Evolutionary conservation across 2,329 filamentous ascomycete species (phyloP), one percentile per base, ranked within the genome.

Genomic region (Tolypocladium pustulatum): DNA sequence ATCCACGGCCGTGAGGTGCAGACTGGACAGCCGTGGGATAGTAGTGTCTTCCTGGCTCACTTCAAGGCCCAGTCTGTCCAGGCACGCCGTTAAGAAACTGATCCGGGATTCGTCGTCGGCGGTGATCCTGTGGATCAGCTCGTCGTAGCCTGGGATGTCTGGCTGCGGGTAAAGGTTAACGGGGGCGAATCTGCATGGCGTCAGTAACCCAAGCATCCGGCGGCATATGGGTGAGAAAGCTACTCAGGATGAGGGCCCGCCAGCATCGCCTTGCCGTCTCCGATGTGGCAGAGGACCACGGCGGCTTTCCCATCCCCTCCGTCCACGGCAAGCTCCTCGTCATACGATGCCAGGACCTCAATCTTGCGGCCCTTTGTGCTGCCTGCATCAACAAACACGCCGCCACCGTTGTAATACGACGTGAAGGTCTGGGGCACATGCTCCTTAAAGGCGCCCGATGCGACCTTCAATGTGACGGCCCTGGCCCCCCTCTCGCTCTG

Each of bases 181-280:
- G 1, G 89, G 83, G 4, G 91, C 87, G 69, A 97, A 97, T 70
- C 91, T 96, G 64, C 12, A 43, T 4, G 7, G n/a, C 27, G 46
- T 66, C 58, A 68, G 59, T 43, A 22, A 22, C 10, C 60, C 22
- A 61, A 55, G 12, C 20, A 51, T 30, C 4, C 15, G 10, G 27
- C 13, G 22, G 13, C 2, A 2, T n/a, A 17, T 25, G 9, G 30
- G 17, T 17, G 41, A 53, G 3, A 13, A 10, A 65, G 73, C 56
- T 61, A 95, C 90, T 99, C 94, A 56, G 93, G 93, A 78, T 99
- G 94, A 43, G 91, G 90, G 0, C 92, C 91, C 0, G 89, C 95
- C 22, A 99, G 73, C 7, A 97, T 74, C 1, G 84, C 90, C 43
- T 83, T 83, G 1, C 94, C 94, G 52, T 91, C 83, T 0, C 91